Conservation (phyloP, 192 early-diverging fungal species). For the Lunasporangiospora selenospora region DNA sequence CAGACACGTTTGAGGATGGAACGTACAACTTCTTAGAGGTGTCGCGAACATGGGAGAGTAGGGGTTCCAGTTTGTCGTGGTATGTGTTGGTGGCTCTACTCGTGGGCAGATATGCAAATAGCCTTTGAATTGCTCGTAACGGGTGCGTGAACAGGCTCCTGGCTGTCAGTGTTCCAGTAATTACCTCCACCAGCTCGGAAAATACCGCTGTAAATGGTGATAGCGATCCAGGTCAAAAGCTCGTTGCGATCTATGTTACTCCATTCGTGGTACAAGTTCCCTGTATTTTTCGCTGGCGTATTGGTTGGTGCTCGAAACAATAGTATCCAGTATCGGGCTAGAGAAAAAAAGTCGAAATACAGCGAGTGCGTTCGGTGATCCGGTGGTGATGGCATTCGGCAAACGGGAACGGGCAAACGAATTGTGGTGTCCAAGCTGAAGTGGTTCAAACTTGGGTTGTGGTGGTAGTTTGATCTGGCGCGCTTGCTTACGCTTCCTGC, state of each 20-base stretch:
- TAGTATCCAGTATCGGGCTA: slow-evolving; percentile 7
- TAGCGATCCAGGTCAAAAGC: slow-evolving; percentile 7
- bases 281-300: slow-evolving; percentile 6
- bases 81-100: background rate
- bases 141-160: background rate
- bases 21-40: slow-evolving; percentile 16
- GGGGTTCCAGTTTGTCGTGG: slow-evolving; percentile 14
- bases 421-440: too few relatives aligned
- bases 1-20: slow-evolving; percentile 18
- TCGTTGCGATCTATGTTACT: background rate
- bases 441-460: too few relatives aligned
- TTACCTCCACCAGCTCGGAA: background rate
- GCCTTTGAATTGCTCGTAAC: slow-evolving; percentile 19
- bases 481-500: background rate
- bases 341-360: slow-evolving; percentile 19
- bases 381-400: background rate
- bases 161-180: background rate
- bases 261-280: background rate
- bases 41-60: slow-evolving; percentile 3
- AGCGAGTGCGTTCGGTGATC: background rate
- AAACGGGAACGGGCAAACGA: too few relatives aligned
- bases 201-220: slow-evolving; percentile 17
- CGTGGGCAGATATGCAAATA: slow-evolving; percentile 7
- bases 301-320: slow-evolving; percentile 11
- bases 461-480: background rate